These are phyloP conservation scores for Fusarium algeriense DNA, from an alignment of 2,329 filamentous ascomycete species.

Conservation along the genomic window DNA sequence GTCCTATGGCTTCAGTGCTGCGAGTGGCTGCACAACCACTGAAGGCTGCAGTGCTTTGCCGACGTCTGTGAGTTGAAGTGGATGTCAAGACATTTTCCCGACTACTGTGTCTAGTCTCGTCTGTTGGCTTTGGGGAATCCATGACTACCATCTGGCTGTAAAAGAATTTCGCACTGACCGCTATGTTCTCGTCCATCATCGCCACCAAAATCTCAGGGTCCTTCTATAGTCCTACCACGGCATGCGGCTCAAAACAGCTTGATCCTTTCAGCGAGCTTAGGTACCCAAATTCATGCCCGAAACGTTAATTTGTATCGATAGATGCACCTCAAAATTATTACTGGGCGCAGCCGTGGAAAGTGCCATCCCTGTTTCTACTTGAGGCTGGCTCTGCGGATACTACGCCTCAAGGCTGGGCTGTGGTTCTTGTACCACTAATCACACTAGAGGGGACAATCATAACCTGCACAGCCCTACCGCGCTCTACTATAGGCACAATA, in stretches of 20 bases:
- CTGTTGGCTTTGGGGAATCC: not conserved
- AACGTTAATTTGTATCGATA: not conserved
- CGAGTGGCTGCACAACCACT: not conserved
- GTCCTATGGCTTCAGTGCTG: slow-evolving; percentile 4
- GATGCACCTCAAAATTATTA: not conserved
- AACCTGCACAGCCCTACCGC: not conserved
- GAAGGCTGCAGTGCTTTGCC: not conserved
- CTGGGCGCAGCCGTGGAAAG: not conserved
- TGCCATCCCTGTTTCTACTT: not conserved
- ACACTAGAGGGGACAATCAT: not conserved
- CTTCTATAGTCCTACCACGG: slow-evolving; percentile 23
- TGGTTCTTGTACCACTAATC: not conserved
- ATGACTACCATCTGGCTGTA: not conserved
- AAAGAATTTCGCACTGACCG: not conserved
- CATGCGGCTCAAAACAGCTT: slow-evolving; percentile 29
- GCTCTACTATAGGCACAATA: not conserved
- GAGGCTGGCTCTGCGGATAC: not conserved
- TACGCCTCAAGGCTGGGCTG: slow-evolving; percentile 9
- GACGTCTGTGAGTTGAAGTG: not conserved
- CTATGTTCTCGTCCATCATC: not conserved
- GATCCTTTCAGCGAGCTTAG: slow-evolving; percentile 1
- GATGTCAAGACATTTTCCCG: not conserved
- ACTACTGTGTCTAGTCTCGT: not conserved
- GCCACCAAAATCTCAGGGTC: not conserved
- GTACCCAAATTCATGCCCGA: slow-evolving; percentile 23